Base-by-base conservation (phyloP, 2,329 filamentous ascomycete genomes). In the Hypoxylon sp. region DNA sequence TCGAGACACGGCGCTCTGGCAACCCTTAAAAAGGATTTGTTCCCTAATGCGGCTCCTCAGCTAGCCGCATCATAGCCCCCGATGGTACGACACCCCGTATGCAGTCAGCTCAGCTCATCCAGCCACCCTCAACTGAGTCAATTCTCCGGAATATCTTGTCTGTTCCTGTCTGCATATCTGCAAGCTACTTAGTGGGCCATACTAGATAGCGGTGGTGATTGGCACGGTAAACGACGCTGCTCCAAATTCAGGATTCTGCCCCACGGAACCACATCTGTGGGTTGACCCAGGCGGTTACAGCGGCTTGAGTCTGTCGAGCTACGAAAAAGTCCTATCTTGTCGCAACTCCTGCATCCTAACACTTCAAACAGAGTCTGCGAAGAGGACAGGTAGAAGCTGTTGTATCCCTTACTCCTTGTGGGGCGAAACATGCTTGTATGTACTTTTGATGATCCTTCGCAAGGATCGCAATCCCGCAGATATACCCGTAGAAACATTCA, bases 191-290 rank as follows among this genome's bases (percentile, higher is more conserved):
- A 43, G 55, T 60, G 50, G 43, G 19, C 36, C 28, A 48, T 43
- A 43, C 21, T 28, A 38, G 36, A 46, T 13, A 28, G 28, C 14
- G 14, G 19, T 50, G 13, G 25, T 67, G 67, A 67, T 67, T 67
- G 67, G 67, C 30, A 67, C 28, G 14, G 34, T 38, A 14, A 14
- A 17, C 36, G n/a, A 28, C 52, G 51, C 52, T 64, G 64, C 43
- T 11, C 32, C 11, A 48, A 50, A 50, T 52, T 41, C 28, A 32
- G 50, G 38, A 63, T 50, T 55, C 38, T 58, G 55, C 68, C 65
- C 68, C 68, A 61, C 65, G 51, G 46, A n/a, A 50, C 68, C 60
- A 67, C 48, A 63, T 60, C 53, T 60, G 63, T 67, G 58, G 43
- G 55, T 43, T 34, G 45, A 50, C 21, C 45, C 32, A 49, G 23